These are phyloP conservation scores for Penicillium bialowiezense DNA, from an alignment of 495 filamentous ascomycete species.

Conservation along the genomic window DNA sequence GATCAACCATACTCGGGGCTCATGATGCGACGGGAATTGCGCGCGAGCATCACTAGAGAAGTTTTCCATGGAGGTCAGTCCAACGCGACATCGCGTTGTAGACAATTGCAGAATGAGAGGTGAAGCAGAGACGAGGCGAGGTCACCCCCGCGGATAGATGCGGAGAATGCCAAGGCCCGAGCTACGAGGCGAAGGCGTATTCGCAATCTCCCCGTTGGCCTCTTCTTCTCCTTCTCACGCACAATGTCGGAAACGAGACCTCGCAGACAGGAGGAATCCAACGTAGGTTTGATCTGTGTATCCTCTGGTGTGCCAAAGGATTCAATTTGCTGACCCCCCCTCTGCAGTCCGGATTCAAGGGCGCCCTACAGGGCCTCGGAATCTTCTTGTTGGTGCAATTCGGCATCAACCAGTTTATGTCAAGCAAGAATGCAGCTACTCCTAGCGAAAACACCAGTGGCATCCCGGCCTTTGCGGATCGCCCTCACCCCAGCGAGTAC, in stretches of 20 bases:
- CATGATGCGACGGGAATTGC: conserved; percentile 56
- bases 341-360: conserved; percentile 54
- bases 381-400: conserved; percentile 70
- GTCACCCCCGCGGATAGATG: conserved; percentile 12
- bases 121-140: background rate
- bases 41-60: conserved; percentile 40
- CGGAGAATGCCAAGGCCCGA: conserved; percentile 22
- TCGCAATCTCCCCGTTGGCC: conserved; percentile 20
- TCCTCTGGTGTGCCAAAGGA: conserved; percentile 4
- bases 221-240: conserved; percentile 18
- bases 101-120: background rate
- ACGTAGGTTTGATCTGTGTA: conserved; percentile 28
- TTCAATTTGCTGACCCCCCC: conserved; percentile 17
- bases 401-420: conserved; percentile 55
- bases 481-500: conserved; percentile 58
- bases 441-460: conserved; percentile 44
- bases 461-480: conserved; percentile 64
- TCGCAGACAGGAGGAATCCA: conserved; percentile 38
- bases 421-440: conserved; percentile 46
- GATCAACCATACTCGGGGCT: conserved; percentile 79
- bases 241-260: conserved; percentile 45
- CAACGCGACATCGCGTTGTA: conserved; percentile 24
- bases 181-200: background rate
- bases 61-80: conserved; percentile 37
- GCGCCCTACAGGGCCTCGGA: conserved; percentile 60